Base-by-base conservation (phyloP, 2,329 filamentous ascomycete species). In the Ramularia collo-cygni region DNA sequence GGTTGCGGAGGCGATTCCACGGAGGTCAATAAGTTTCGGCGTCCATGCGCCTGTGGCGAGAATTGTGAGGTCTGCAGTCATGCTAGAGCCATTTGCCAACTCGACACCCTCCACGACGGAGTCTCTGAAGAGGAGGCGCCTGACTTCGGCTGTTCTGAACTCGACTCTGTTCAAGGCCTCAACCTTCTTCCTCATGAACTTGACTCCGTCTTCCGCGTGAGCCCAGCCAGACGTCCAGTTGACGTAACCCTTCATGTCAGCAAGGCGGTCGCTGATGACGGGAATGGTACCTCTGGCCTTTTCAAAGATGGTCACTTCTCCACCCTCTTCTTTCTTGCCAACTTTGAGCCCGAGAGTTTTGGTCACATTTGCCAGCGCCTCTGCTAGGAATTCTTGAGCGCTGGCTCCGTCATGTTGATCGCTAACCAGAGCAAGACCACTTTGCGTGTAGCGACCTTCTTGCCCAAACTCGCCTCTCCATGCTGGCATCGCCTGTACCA, bases 11-110 rank as follows among this genome's bases (percentile, higher is more conserved):
- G 80, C 81, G 31, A 84, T 76, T 17, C 86, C 85, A 33, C 80
- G 71, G 1, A 95, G 69, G 61, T 95, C 84, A 40, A 95, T 66
- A 15, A 95, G 71, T 1, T 76, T 73, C 2, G 81, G 76, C 2
- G 85, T 86, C 89, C 90, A 96, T 4, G 90, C 88, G 12, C 90
- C 90, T 0, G 88, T 80, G 0, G 90, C 88, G 2, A 94, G 72
- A 40, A 95, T 70, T 24, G 85, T 81, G 6, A 94, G 70, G 43
- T 86, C 83, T 2, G 83, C 85, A 3, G 64, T 65, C 5, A 86
- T 48, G 8, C 58, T 65, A 5, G 61, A 61, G 1, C 70, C 72
- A 45, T 75, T 64, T 2, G 56, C 53, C 8, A 84, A 63, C n/a
- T 64, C 69, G 15, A 70, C 83, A 24, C 85, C 85, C 1, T 71